These are phyloP conservation scores for Hansenula anomala DNA, from an alignment of 1,139 yeast species.

Conservation along the genomic window DNA sequence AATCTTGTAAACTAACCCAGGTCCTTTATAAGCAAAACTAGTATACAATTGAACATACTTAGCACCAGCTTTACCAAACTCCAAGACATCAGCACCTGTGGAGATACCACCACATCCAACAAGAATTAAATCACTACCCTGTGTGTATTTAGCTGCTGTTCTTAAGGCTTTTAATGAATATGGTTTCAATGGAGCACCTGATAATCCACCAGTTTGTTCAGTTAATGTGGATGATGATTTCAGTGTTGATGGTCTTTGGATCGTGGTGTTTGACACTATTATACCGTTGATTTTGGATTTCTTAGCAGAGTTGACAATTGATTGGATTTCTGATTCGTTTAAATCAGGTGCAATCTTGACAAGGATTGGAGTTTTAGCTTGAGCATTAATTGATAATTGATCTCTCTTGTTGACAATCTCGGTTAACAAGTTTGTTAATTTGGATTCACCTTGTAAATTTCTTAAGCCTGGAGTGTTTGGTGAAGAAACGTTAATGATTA, in stretches of 20 bases:
- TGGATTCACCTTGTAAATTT: constrained; percentile 74
- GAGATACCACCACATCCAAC: constrained; percentile 96
- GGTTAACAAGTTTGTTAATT: constrained; percentile 60
- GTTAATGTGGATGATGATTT: constrained; percentile 39
- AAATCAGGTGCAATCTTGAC: constrained; percentile 95
- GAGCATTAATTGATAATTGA: constrained; percentile 33
- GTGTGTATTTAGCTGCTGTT: constrained; percentile 68
- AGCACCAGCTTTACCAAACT: constrained; percentile 93
- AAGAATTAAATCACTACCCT: constrained; percentile 61
- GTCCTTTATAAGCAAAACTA: constrained; percentile 89
- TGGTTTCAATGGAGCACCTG: constrained; percentile 90
- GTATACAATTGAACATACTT: constrained; percentile 82
- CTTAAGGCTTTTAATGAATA: constrained; percentile 66
- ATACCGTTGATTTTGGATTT: constrained; percentile 83
- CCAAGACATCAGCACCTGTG: constrained; percentile 80
- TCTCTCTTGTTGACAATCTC: constrained; percentile 63
- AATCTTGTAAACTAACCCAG: constrained; percentile 76
- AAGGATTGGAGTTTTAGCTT: constrained; percentile 61
- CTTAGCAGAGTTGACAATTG: constrained; percentile 80
- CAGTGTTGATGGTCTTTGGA: constrained; percentile 64
- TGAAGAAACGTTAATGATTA: constrained; percentile 89
- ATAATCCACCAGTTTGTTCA: constrained; percentile 75
- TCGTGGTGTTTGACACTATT: constrained; percentile 87
- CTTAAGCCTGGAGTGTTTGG: constrained; percentile 97
- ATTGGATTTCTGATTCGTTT: constrained; percentile 71